phyloP scores from a whole-genome alignment of 148 eudicot genomes.

The Rhododendron williamsianum region DNA sequence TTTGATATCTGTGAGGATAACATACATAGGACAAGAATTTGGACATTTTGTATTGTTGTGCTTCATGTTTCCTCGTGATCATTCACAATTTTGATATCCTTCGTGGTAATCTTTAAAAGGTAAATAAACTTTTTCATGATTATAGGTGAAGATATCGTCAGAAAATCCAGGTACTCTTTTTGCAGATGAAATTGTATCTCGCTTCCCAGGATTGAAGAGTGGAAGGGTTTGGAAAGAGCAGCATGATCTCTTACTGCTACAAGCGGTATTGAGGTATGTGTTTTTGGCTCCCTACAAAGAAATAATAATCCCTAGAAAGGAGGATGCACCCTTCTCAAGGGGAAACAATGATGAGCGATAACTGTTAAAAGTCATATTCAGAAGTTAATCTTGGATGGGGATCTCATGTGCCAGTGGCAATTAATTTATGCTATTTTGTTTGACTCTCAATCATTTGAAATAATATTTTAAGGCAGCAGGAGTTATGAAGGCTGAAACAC shows the following conservation, averaged over 20 bases:
- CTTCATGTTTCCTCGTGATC: not conserved
- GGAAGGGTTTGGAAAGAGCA: conserved; percentile 81
- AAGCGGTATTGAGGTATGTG: conserved; percentile 76
- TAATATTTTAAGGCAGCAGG: not conserved
- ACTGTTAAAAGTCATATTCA: not conserved
- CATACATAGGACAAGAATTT: not conserved
- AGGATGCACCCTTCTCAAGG: not conserved
- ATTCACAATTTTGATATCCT: not conserved
- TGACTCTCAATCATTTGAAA: not conserved
- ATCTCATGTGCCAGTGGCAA: not conserved
- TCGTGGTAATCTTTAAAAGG: not conserved
- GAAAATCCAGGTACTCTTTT: conserved; percentile 51
- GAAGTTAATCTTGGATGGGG: not conserved
- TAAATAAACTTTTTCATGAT: conserved; percentile 1
- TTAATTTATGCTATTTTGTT: not conserved
- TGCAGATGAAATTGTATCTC: conserved; percentile 48
- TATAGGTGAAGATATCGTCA: conserved; percentile 49
- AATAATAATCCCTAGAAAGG: not conserved
- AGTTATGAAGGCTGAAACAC: not conserved
- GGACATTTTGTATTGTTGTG: not conserved
- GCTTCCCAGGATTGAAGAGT: conserved; percentile 64
- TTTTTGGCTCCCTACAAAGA: not conserved
- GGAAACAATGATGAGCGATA: not conserved
- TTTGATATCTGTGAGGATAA: not conserved
- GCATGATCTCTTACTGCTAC: conserved; percentile 66